Percentiles rank a stretch among this genome's conserved stretches.
phyloP scores from a whole-genome alignment of 2,329 filamentous ascomycete genomes.

The Neofusicoccum laricinum region DNA sequence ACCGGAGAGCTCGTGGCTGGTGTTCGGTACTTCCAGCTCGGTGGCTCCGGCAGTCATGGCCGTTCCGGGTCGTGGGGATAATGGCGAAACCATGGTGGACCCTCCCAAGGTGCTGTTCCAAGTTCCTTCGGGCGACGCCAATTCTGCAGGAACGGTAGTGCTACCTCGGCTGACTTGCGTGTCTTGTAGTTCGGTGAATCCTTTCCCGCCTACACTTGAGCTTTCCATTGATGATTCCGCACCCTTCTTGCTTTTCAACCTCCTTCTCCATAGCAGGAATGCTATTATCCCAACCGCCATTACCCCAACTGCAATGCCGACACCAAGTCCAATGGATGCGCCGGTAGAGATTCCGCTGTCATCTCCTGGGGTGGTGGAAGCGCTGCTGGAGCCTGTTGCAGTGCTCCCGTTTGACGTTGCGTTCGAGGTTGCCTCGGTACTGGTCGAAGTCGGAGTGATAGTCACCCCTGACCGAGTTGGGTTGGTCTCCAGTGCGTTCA shows the following conservation, averaged over 20 bases:
- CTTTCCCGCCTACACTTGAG: not conserved
- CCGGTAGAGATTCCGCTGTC: not conserved
- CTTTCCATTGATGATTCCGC: too few species aligned
- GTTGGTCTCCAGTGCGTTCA: not conserved
- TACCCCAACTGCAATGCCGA: slow-evolving; percentile 4
- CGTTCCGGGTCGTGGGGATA: not conserved
- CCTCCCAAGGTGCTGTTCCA: not conserved
- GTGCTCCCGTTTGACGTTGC: not conserved
- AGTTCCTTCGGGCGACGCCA: not conserved
- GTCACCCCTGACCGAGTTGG: not conserved
- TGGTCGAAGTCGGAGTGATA: not conserved
- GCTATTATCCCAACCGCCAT: not conserved
- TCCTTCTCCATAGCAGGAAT: not conserved
- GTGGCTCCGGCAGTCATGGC: not conserved
- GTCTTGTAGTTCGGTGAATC: not conserved
- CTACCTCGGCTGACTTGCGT: not conserved
- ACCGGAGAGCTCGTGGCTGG: not conserved
- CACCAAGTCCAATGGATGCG: slow-evolving; percentile 12
- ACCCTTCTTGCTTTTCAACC: not conserved
- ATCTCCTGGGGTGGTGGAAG: not conserved
- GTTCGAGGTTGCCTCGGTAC: not conserved
- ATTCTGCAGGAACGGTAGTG: not conserved
- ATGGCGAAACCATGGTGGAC: not conserved
- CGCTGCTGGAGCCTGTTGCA: not conserved
- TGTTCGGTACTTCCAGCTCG: not conserved